Evolutionary conservation across 371 early-diverging fungal species (phyloP), one percentile per base, ranked within the genome.

Genomic region (Smittium mucronatum): DNA sequence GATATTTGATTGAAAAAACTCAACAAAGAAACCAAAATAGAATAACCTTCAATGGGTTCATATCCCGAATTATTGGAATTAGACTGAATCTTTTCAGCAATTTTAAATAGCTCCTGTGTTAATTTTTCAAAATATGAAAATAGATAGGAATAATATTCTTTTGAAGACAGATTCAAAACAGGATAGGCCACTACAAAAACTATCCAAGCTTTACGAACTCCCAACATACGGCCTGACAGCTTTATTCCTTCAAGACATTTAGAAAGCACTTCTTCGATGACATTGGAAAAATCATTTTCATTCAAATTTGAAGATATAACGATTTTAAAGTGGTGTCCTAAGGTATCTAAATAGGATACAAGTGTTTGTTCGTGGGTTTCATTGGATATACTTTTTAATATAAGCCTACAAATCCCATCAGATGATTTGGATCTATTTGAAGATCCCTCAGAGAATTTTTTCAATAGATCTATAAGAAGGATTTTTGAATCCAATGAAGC

Each of bases 281-380:
- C 75, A 70, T 87, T 87, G n/a, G 82, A 70, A 47, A 80, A 75
- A 0, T 81, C 75, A 15, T 86, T 72, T 57, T 79, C 74, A 0
- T 78, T 73, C 30, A 82, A 71, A 25, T 82, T 85, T 61, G 79
- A 71, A 36, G 81, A 77, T 28, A 91, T 73, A 29, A 88, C 72
- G 0, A 82, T 81, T 1, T 75, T 70, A 28, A 87, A 69, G 61
- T 92, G 93, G 63, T 75, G 67, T 15, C 86, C 84, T 8, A 86
- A 76, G 29, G 89, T 86, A 35, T 83, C 76, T 16, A 93, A 83
- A 57, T 86, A 84, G 69, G 85, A 78, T 0, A 79, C 70, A 60
- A 88, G 82, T 16, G 87, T 86, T 34, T 81, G 77, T 67, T 93
- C 95, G 58, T 88, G 86, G 32, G 88, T 81, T 73, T 94, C 95